These are phyloP conservation scores for Paraphoma chrysanthemicola DNA, from an alignment of 2,329 filamentous ascomycete genomes.

Conservation along the genomic window DNA sequence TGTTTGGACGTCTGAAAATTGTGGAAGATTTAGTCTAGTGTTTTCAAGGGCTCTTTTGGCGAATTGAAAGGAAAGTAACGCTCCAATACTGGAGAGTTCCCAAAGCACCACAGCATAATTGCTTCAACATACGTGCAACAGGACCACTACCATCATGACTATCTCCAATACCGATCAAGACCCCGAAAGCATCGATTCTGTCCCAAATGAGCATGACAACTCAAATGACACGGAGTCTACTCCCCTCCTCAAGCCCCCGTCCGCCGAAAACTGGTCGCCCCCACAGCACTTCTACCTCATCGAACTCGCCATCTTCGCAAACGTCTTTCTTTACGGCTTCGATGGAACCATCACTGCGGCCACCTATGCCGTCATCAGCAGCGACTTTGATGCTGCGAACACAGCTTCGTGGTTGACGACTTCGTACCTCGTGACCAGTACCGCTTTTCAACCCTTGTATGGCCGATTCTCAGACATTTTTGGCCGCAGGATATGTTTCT, in stretches of 20 bases:
- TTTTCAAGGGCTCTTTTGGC: too few species aligned
- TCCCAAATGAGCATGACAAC: neutral
- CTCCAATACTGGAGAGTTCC: too few species aligned
- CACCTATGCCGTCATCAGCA: slow-evolving; percentile 48
- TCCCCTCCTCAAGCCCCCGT: slow-evolving; percentile 23
- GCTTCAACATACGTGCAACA: too few species aligned
- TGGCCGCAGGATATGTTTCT: slow-evolving; percentile 53
- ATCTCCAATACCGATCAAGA: neutral
- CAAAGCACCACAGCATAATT: too few species aligned
- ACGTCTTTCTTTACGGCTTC: slow-evolving; percentile 68
- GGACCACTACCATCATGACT: too few species aligned
- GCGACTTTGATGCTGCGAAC: slow-evolving; percentile 57
- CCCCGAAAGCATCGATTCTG: neutral
- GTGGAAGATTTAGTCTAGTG: too few species aligned
- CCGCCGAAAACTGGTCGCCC: slow-evolving; percentile 25
- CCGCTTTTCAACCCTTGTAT: slow-evolving; percentile 69
- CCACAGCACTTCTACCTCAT: slow-evolving; percentile 29
- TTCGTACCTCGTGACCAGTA: slow-evolving; percentile 62
- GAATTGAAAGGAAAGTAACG: too few species aligned
- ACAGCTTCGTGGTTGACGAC: slow-evolving; percentile 60
- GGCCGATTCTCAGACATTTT: slow-evolving; percentile 67
- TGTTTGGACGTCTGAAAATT: too few species aligned
- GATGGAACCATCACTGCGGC: slow-evolving; percentile 55
- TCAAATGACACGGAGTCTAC: neutral
- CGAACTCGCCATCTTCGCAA: slow-evolving; percentile 63